Percentiles rank a stretch among this genome's conserved stretches.
Evolutionary conservation across 768 basidiomycete genomes (phyloP).

Genomic region (Hygrophorus russula): DNA sequence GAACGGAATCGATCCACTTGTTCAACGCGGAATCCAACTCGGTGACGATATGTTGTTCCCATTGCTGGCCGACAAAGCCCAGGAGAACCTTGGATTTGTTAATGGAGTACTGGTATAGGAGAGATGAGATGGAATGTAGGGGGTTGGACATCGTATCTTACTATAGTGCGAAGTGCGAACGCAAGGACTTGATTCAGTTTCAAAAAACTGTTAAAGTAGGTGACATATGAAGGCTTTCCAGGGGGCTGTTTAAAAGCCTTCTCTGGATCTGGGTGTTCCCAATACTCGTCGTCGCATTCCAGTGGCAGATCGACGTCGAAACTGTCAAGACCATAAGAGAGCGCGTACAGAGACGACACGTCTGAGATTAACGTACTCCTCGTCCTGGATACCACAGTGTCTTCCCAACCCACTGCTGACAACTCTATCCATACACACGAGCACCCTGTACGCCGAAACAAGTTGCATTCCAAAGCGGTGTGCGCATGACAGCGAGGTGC

Average conservation of each 20-base stretch:
- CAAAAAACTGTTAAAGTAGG: conserved; percentile 45
- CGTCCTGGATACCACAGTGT: conserved; percentile 64
- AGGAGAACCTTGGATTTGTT: conserved; percentile 48
- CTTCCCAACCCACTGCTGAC: conserved; percentile 46
- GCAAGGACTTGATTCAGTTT: conserved; percentile 52
- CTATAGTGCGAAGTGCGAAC: conserved; percentile 48
- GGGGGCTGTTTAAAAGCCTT: conserved; percentile 55
- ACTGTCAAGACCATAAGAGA: conserved; percentile 23
- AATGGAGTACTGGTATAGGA: conserved; percentile 57
- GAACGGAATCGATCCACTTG: conserved; percentile 58
- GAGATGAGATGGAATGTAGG: neutral
- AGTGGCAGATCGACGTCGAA: conserved; percentile 62
- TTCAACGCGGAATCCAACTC: conserved; percentile 66
- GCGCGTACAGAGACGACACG: conserved; percentile 1
- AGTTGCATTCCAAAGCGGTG: neutral
- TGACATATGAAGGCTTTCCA: conserved; percentile 39
- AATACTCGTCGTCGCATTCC: conserved; percentile 62
- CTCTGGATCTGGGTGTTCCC: conserved; percentile 46
- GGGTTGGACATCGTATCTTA: conserved; percentile 16
- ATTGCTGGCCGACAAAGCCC: conserved; percentile 37
- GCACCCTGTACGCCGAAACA: conserved; percentile 25
- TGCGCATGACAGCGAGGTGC: conserved; percentile 1
- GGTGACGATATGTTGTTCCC: conserved; percentile 55
- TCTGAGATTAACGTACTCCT: conserved; percentile 40
- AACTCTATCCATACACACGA: conserved; percentile 36